phyloP scores from a whole-genome alignment of 2,329 filamentous ascomycete species.

The Fusarium paranaense region DNA sequence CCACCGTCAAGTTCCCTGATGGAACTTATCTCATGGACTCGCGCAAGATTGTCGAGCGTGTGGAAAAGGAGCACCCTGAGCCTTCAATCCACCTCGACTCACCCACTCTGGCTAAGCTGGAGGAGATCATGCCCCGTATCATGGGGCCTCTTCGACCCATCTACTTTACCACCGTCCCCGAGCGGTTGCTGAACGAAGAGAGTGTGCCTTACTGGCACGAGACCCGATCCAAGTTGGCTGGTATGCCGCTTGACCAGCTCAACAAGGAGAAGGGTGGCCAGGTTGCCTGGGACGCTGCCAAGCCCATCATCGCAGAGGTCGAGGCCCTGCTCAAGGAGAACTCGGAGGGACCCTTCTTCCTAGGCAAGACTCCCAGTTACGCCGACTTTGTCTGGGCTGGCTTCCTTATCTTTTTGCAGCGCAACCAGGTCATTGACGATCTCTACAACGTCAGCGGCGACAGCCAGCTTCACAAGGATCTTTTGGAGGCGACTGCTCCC shows the following conservation, averaged over 20 bases:
- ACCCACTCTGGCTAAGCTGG: conserved; percentile 58
- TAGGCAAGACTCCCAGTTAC: conserved; percentile 66
- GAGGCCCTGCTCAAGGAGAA: conserved; percentile 65
- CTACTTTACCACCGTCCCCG: conserved; percentile 61
- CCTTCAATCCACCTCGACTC: conserved; percentile 70
- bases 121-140: conserved; percentile 51
- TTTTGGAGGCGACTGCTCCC: conserved; percentile 54
- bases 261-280: conserved; percentile 62
- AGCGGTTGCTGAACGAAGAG: conserved; percentile 61
- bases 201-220: conserved; percentile 67
- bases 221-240: conserved; percentile 61
- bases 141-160: conserved; percentile 52
- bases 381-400: conserved; percentile 69
- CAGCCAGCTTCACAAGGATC: conserved; percentile 50
- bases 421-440: conserved; percentile 49
- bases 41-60: conserved; percentile 64
- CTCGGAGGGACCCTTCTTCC: conserved; percentile 68
- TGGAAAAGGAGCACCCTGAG: conserved; percentile 70
- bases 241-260: conserved; percentile 65
- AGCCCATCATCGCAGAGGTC: conserved; percentile 49
- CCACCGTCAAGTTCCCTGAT: conserved; percentile 66
- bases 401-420: conserved; percentile 56
- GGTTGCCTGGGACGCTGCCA: conserved; percentile 59
- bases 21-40: conserved; percentile 75
- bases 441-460: conserved; percentile 54